phyloP scores from a whole-genome alignment of 2,329 filamentous ascomycete genomes.

The Sphaerulina populicola region DNA sequence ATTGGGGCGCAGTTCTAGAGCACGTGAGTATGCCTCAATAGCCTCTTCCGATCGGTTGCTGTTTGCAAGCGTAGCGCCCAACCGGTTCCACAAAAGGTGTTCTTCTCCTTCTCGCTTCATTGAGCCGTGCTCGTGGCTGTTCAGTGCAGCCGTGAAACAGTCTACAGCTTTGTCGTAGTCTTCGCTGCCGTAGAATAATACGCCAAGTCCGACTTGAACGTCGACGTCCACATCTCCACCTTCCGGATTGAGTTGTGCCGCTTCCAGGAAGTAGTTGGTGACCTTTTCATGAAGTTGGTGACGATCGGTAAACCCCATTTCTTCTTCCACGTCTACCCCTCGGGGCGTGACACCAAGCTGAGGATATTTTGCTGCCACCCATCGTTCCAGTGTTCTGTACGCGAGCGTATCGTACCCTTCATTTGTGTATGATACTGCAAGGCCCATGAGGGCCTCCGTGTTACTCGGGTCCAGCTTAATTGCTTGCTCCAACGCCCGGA shows the following conservation, averaged over 20 bases:
- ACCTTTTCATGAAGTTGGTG: constrained; percentile 83
- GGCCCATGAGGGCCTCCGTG: constrained; percentile 81
- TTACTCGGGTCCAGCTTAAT: constrained; percentile 82
- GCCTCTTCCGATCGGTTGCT: constrained; percentile 88
- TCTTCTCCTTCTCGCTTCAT: constrained; percentile 79
- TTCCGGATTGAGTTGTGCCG: constrained; percentile 81
- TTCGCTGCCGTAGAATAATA: constrained; percentile 94
- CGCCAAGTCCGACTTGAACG: constrained; percentile 91
- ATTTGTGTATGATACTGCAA: constrained; percentile 96
- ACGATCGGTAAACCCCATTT: constrained; percentile 90
- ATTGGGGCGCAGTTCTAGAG: constrained; percentile 81
- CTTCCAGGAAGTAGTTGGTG: constrained; percentile 81
- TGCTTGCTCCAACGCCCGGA: constrained; percentile 84
- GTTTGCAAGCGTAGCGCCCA: constrained; percentile 93
- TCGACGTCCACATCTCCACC: constrained; percentile 97
- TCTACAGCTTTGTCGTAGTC: constrained; percentile 98
- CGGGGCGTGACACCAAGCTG: constrained; percentile 65
- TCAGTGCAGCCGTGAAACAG: constrained; percentile 89
- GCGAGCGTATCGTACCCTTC: constrained; percentile 97
- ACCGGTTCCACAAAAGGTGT: constrained; percentile 92
- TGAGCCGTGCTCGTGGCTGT: constrained; percentile 71
- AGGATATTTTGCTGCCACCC: constrained; percentile 93
- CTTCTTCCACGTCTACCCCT: constrained; percentile 51
- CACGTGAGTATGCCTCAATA: constrained; percentile 92
- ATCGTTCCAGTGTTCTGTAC: constrained; percentile 91